These are phyloP conservation scores for Exophiala spinifera DNA, from an alignment of 2,329 filamentous ascomycete species.

Conservation along the genomic window DNA sequence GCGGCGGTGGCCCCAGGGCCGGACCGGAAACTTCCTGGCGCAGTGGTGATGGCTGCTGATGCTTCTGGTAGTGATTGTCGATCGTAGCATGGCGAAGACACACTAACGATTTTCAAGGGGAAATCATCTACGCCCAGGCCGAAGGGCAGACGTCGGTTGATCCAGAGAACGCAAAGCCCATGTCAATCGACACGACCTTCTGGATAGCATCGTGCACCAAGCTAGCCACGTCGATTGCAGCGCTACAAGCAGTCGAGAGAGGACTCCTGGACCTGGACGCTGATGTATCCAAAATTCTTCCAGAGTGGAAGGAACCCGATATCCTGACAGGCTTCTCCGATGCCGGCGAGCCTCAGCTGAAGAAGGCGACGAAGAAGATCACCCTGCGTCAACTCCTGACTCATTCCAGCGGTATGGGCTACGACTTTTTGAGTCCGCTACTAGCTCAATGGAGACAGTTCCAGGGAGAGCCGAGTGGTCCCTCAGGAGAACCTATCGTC, in stretches of 20 bases:
- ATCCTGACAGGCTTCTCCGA: slow-evolving; percentile 48
- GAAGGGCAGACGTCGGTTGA: slow-evolving; percentile 13
- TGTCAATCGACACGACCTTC: slow-evolving; percentile 24
- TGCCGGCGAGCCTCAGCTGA: slow-evolving; percentile 32
- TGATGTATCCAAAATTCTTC: slow-evolving; percentile 46
- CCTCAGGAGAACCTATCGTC: neutral
- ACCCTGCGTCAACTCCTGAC: slow-evolving; percentile 25
- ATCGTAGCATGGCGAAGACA: neutral
- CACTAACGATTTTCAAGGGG: slow-evolving; percentile 4
- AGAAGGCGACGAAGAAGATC: slow-evolving; percentile 26
- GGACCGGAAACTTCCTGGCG: slow-evolving; percentile 12
- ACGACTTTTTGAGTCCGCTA: slow-evolving; percentile 20
- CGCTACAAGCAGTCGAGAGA: slow-evolving; percentile 55
- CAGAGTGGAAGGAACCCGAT: slow-evolving; percentile 48
- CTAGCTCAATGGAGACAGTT: slow-evolving; percentile 21
- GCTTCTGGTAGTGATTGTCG: slow-evolving; percentile 8
- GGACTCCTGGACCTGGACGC: slow-evolving; percentile 48
- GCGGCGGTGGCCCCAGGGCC: slow-evolving; percentile 30
- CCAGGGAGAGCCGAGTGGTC: neutral
- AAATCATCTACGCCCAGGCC: slow-evolving; percentile 13
- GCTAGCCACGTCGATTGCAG: slow-evolving; percentile 52
- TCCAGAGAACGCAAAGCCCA: slow-evolving; percentile 13
- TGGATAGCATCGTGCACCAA: slow-evolving; percentile 38
- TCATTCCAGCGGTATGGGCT: slow-evolving; percentile 23
- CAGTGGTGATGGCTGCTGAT: slow-evolving; percentile 20